Evolutionary conservation across 2,329 filamentous ascomycete species (phyloP).

Genomic region (Penicillium sumatraense): DNA sequence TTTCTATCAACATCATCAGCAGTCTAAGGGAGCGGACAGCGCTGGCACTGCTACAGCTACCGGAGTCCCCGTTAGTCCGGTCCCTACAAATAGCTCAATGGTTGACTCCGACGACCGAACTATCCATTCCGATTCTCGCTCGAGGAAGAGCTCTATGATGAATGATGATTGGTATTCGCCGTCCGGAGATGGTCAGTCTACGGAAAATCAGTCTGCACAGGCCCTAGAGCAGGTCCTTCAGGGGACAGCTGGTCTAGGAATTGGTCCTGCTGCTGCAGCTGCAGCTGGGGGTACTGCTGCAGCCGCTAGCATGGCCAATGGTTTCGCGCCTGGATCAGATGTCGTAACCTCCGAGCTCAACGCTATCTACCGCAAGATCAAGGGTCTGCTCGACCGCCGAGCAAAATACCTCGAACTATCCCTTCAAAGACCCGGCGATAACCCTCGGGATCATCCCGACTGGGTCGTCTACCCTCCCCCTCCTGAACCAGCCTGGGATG

Average conservation of each 20-base stretch:
- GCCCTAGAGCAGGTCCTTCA: constrained; percentile 64
- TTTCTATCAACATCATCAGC: constrained; percentile 89
- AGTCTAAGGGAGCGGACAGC: constrained; percentile 50
- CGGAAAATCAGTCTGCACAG: too few species aligned
- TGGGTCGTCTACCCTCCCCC: constrained; percentile 93
- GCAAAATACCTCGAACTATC: constrained; percentile 89
- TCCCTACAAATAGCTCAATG: constrained; percentile 18
- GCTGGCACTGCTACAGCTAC: constrained; percentile 32
- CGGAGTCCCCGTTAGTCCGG: constrained; percentile 41
- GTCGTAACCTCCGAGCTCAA: constrained; percentile 82
- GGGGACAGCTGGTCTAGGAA: constrained; percentile 61
- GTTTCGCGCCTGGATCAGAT: constrained; percentile 73
- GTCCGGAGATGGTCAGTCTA: too few species aligned
- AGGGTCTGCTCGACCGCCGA: constrained; percentile 83
- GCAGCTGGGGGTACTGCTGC: too few species aligned
- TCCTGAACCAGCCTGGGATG: constrained; percentile 87
- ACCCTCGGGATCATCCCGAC: constrained; percentile 79
- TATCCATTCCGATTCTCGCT: background rate
- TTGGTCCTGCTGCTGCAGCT: too few species aligned
- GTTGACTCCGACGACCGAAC: constrained; percentile 13
- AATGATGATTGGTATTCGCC: constrained; percentile 18
- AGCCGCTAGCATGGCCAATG: constrained; percentile 57
- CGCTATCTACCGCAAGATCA: constrained; percentile 87
- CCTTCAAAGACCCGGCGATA: constrained; percentile 78
- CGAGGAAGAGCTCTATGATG: constrained; percentile 15